Percentiles rank a stretch among this genome's conserved stretches.
Evolutionary conservation across 441 rosid genomes (phyloP).

Genomic region (Manihot esculenta): DNA sequence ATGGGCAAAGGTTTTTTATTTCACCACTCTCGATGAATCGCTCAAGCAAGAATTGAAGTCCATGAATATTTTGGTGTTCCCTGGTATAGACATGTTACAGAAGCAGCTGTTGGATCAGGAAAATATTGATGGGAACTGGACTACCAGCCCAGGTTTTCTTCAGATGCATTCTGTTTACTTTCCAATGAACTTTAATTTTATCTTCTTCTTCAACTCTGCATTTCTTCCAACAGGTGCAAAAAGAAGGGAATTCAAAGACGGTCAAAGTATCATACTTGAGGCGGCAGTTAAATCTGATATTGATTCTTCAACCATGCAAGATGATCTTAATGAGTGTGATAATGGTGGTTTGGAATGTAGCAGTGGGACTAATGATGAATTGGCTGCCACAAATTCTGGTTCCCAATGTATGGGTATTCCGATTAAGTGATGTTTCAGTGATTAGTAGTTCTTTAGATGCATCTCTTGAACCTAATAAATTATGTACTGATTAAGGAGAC

Average conservation of each 20-base stretch:
- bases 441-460: slow-evolving; percentile 33
- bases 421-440: slow-evolving; percentile 27
- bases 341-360: slow-evolving; percentile 28
- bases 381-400: slow-evolving; percentile 30
- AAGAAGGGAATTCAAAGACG: slow-evolving; percentile 25
- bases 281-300: slow-evolving; percentile 36
- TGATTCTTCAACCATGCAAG: slow-evolving; percentile 39
- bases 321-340: slow-evolving; percentile 24
- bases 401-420: slow-evolving; percentile 30
- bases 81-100: slow-evolving; percentile 91
- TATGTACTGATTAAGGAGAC: slow-evolving; percentile 24
- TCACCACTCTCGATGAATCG: slow-evolving; percentile 55
- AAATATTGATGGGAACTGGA: slow-evolving; percentile 26
- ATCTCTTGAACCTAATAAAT: slow-evolving; percentile 25
- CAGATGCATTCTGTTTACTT: neutral
- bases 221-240: slow-evolving; percentile 28
- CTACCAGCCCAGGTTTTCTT: slow-evolving; percentile 34
- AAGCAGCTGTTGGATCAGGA: slow-evolving; percentile 56
- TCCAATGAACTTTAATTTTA: slow-evolving; percentile 8
- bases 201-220: slow-evolving; percentile 8
- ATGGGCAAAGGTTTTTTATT: slow-evolving; percentile 93
- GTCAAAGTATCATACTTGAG: slow-evolving; percentile 23
- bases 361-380: slow-evolving; percentile 26
- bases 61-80: slow-evolving; percentile 81
- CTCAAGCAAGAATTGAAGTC: slow-evolving; percentile 68